Evolutionary conservation across 2,329 filamentous ascomycete genomes (phyloP).

Genomic region (Pseudogymnoascus sp.): DNA sequence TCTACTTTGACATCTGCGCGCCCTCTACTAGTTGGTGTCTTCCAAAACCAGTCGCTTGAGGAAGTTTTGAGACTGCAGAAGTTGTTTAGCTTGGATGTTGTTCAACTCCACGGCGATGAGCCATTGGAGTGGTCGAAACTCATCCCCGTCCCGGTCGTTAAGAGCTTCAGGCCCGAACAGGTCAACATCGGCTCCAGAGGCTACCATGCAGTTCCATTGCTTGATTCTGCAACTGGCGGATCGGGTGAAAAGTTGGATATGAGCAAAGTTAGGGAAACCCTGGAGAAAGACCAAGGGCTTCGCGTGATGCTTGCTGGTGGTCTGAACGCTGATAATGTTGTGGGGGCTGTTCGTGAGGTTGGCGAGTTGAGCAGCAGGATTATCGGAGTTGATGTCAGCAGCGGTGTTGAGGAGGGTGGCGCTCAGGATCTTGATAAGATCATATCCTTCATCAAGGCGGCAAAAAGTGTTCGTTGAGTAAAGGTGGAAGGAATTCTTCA

Average conservation of each 20-base stretch:
- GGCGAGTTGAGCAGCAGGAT: slow-evolving; percentile 57
- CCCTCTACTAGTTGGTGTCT: slow-evolving; percentile 84
- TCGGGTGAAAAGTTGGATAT: slow-evolving; percentile 74
- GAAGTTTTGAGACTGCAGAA: slow-evolving; percentile 76
- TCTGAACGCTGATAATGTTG: slow-evolving; percentile 72
- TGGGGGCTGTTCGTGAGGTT: slow-evolving; percentile 55
- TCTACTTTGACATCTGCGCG: slow-evolving; percentile 46
- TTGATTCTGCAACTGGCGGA: slow-evolving; percentile 80
- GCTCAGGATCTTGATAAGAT: slow-evolving; percentile 79
- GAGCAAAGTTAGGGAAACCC: slow-evolving; percentile 57
- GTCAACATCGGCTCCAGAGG: slow-evolving; percentile 60
- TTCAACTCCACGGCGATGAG: slow-evolving; percentile 89
- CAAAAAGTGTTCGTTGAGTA: slow-evolving; percentile 43
- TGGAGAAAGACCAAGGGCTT: slow-evolving; percentile 64
- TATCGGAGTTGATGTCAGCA: slow-evolving; percentile 85
- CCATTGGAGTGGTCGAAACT: slow-evolving; percentile 82
- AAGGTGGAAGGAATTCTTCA: background rate
- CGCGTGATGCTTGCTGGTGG: slow-evolving; percentile 80
- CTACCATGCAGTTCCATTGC: slow-evolving; percentile 74
- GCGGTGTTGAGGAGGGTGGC: slow-evolving; percentile 81
- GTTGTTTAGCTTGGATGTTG: slow-evolving; percentile 71
- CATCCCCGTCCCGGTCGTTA: slow-evolving; percentile 90
- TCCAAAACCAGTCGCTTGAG: slow-evolving; percentile 80
- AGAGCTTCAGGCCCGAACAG: slow-evolving; percentile 69
- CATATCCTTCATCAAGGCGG: slow-evolving; percentile 67